These are phyloP conservation scores for Daedalea quercina DNA, from an alignment of 768 basidiomycete genomes.

Conservation along the genomic window DNA sequence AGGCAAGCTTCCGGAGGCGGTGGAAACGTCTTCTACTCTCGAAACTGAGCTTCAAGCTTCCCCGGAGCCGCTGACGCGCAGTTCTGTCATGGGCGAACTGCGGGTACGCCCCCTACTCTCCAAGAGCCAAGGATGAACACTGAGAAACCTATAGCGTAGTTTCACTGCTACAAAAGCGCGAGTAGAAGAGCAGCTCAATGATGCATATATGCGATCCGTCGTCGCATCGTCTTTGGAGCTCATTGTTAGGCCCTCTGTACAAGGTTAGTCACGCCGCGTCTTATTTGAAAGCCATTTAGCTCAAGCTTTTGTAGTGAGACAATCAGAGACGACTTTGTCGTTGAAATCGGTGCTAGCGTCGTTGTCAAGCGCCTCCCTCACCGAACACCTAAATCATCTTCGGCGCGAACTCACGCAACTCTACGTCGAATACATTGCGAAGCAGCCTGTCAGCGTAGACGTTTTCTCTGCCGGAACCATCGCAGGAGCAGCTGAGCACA, in stretches of 20 bases:
- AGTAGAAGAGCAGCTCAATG: slow-evolving; percentile 64
- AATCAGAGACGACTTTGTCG: slow-evolving; percentile 42
- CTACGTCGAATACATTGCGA: slow-evolving; percentile 54
- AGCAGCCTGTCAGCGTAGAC: slow-evolving; percentile 41
- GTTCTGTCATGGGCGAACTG: slow-evolving; percentile 47
- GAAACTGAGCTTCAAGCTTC: slow-evolving; percentile 38
- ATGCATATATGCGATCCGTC: slow-evolving; percentile 59
- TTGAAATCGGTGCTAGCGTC: slow-evolving; percentile 54
- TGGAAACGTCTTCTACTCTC: slow-evolving; percentile 35
- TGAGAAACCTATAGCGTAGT: slow-evolving; percentile 35
- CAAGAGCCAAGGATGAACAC: not conserved
- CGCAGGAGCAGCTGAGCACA: slow-evolving; percentile 32
- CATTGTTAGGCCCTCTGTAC: slow-evolving; percentile 44
- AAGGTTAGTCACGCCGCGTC: slow-evolving; percentile 34
- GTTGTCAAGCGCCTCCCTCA: slow-evolving; percentile 46
- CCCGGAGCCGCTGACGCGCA: slow-evolving; percentile 44
- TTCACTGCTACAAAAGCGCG: slow-evolving; percentile 50
- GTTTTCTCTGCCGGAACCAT: slow-evolving; percentile 28
- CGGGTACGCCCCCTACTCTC: slow-evolving; percentile 41
- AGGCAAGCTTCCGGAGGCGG: slow-evolving; percentile 63
- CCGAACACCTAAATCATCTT: slow-evolving; percentile 49
- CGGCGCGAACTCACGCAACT: slow-evolving; percentile 57
- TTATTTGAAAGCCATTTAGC: slow-evolving; percentile 2
- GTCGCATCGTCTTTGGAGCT: slow-evolving; percentile 43
- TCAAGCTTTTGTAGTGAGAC: slow-evolving; percentile 38